Conservation (phyloP, 306 rosid species). For the Dryas drummondii region DNA sequence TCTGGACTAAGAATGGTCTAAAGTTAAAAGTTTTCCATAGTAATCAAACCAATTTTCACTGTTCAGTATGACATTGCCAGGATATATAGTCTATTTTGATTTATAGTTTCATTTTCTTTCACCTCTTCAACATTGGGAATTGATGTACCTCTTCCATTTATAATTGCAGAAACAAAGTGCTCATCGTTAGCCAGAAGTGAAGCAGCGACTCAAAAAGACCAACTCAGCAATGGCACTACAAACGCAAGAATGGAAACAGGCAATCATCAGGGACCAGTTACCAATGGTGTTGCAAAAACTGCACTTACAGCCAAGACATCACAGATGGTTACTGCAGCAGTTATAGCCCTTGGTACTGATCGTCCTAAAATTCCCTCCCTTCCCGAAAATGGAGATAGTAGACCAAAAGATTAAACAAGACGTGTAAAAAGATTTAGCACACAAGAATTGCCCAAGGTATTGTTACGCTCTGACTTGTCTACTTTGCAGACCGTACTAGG, state of each 20-base stretch:
- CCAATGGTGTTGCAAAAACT: constrained; percentile 54
- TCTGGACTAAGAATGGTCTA: not conserved
- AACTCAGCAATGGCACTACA: constrained; percentile 43
- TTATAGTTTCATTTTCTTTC: not conserved
- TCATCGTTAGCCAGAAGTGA: constrained; percentile 71
- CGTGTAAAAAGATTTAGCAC: constrained; percentile 35
- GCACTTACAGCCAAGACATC: constrained; percentile 37
- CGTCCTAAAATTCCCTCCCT: constrained; percentile 37
- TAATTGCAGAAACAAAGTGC: constrained; percentile 73
- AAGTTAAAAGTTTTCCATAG: not conserved
- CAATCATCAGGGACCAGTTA: constrained; percentile 34
- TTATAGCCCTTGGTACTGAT: constrained; percentile 29
- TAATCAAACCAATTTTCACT: not conserved
- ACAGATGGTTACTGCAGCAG: constrained; percentile 38
- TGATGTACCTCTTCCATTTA: constrained; percentile 25
- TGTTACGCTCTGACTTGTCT: constrained; percentile 4
- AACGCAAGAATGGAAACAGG: constrained; percentile 44
- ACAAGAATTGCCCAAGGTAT: constrained; percentile 45
- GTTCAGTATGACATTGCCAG: not conserved
- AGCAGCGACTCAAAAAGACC: constrained; percentile 49
- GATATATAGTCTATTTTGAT: not conserved
- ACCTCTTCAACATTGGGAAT: constrained; percentile 12
- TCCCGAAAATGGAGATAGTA: constrained; percentile 54
- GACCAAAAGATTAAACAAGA: constrained; percentile 45
- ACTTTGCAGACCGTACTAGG: constrained; percentile 34